Base-by-base conservation (phyloP, 148 eudicot genomes). In the Rhododendron simsii region DNA sequence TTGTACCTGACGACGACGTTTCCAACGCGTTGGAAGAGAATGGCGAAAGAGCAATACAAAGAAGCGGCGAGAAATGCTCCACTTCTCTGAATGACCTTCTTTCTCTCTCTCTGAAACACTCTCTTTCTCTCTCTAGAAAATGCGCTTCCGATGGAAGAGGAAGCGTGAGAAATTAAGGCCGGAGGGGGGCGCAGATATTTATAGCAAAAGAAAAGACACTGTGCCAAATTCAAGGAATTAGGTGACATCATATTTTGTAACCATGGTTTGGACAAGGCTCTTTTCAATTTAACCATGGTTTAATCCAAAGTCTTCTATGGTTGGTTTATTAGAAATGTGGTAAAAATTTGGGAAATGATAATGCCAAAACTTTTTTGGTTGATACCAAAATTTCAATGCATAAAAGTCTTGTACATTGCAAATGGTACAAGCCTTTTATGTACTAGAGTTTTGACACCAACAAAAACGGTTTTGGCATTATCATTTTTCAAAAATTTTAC, bases 131-230 rank as follows among this genome's bases (percentile, higher is more conserved):
- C 61, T 11, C 20, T 48, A 48, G 76, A 37, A 80, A 51, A 44
- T 15, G 33, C 83, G 87, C 78, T 85, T 85, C 87, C 83, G 35
- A 78, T 30, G 74, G 76, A 12, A 1, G 53, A 71, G 84, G 81
- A 69, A 80, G 84, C 84, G 84, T 80, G 53, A 37, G 77, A 50
- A 35, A 61, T 51, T 18, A 21, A 20, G 33, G 44, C 3, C 55
- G 35, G 26, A 7, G 9, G 82, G 44, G 44, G 79, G 23, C 63
- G 7, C 65, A 50, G 45, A 33, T 86, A 86, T 80, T 86, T 86
- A 81, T 86, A 86, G 87, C 48, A 33, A 20, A 35, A 4, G 37
- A 39, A 20, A 35, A 4, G 37, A 39, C 12, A 21, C 30, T 35
- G 23, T 63, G n/a, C 61, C 20, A 37, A 5, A 57, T 3, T n/a